Percentiles rank a stretch among this genome's conserved stretches.
phyloP scores from a whole-genome alignment of 2,329 filamentous ascomycete species.

The Nectriaceae sp. region DNA sequence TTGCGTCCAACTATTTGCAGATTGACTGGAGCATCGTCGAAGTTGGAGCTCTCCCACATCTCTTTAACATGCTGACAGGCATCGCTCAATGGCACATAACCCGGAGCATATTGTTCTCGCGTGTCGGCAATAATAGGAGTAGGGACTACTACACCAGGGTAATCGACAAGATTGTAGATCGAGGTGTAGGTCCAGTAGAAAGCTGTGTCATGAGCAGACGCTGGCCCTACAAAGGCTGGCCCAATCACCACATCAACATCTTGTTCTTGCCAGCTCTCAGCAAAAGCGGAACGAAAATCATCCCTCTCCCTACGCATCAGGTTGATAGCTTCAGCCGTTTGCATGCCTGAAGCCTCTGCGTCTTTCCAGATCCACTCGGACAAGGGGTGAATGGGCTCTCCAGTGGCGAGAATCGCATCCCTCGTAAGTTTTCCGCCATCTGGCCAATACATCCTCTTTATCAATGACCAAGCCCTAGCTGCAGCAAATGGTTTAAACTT shows the following conservation, averaged over 20 bases:
- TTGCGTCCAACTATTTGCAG: slow-evolving; percentile 37
- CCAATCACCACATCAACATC: slow-evolving; percentile 40
- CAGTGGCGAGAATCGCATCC: slow-evolving; percentile 35
- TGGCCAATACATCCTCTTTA: slow-evolving; percentile 48
- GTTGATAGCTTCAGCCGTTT: slow-evolving; percentile 17
- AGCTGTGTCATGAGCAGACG: slow-evolving; percentile 37
- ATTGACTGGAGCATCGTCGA: slow-evolving; percentile 34
- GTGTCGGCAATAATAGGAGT: slow-evolving; percentile 30
- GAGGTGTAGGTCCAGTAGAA: slow-evolving; percentile 41
- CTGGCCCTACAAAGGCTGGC: slow-evolving; percentile 39
- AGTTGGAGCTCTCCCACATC: slow-evolving; percentile 34
- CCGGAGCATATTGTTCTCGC: slow-evolving; percentile 25
- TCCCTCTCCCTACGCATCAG: slow-evolving; percentile 26
- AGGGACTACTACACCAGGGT: slow-evolving; percentile 32
- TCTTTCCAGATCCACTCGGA: slow-evolving; percentile 42
- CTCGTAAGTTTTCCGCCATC: slow-evolving; percentile 39
- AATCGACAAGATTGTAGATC: slow-evolving; percentile 40
- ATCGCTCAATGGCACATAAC: slow-evolving; percentile 29
- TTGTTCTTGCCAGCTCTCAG: slow-evolving; percentile 35
- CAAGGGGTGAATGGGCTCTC: slow-evolving; percentile 47
- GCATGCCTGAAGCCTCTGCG: slow-evolving; percentile 24
- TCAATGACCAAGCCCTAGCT: slow-evolving; percentile 31
- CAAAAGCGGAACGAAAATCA: slow-evolving; percentile 34
- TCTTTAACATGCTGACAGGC: slow-evolving; percentile 31
- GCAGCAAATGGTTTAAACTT: slow-evolving; percentile 35